Evolutionary conservation across 1,139 yeast species (phyloP).

Genomic region (Debaryomycetaceae sp.): DNA sequence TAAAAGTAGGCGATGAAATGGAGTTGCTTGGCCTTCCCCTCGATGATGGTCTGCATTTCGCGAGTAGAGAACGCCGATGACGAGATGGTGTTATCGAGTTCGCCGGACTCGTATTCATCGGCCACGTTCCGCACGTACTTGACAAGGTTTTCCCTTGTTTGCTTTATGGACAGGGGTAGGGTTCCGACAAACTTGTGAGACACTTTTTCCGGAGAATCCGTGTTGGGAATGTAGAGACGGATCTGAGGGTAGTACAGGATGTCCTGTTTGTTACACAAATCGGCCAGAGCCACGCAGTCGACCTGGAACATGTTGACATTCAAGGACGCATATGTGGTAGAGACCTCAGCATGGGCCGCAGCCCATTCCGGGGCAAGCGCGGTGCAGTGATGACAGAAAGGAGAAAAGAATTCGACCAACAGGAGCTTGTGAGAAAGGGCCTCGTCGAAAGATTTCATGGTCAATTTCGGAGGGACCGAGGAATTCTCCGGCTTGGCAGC

Average conservation of each 20-base stretch:
- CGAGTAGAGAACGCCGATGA: constrained; percentile 20
- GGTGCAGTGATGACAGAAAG: constrained; percentile 57
- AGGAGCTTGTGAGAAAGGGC: constrained; percentile 37
- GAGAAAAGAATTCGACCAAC: constrained; percentile 17
- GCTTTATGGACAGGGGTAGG: constrained; percentile 35
- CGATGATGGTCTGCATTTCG: constrained; percentile 28
- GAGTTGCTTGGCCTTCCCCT: constrained; percentile 40
- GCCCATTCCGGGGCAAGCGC: constrained; percentile 38
- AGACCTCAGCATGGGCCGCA: constrained; percentile 22
- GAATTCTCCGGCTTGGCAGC: too few species aligned
- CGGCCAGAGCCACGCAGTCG: constrained; percentile 63
- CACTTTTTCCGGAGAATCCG: constrained; percentile 17
- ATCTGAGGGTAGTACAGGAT: constrained; percentile 48
- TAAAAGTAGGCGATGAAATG: constrained; percentile 58
- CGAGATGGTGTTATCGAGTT: constrained; percentile 26
- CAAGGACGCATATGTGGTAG: constrained; percentile 12
- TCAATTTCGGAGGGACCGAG: constrained; percentile 7
- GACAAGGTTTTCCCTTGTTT: constrained; percentile 38
- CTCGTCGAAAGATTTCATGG: constrained; percentile 29
- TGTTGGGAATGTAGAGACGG: constrained; percentile 47
- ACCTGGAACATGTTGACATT: constrained; percentile 55
- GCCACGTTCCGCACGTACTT: constrained; percentile 45
- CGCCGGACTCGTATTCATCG: constrained; percentile 30
- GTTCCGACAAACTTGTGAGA: constrained; percentile 25
- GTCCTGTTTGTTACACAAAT: constrained; percentile 53